These are phyloP conservation scores for Takakia lepidozioides DNA, from an alignment of 225 moss, liverwort and hornwort genomes.

Conservation along the genomic window DNA sequence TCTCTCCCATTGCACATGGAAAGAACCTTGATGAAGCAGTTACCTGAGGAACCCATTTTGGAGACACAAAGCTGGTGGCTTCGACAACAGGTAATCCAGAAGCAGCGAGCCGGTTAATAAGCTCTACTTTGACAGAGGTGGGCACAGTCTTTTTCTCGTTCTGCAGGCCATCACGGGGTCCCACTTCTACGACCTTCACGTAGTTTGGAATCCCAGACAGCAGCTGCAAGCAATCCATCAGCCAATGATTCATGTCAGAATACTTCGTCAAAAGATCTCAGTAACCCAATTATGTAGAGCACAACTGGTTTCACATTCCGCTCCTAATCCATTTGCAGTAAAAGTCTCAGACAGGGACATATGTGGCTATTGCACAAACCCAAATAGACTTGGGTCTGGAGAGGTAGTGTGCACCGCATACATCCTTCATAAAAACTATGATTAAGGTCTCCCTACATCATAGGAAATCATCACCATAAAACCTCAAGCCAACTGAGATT, in stretches of 20 bases:
- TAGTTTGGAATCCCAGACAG: slow-evolving; percentile 64
- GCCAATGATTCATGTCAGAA: background rate
- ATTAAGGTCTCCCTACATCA: no score
- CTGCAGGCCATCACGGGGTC: slow-evolving; percentile 91
- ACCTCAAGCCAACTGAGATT: no score
- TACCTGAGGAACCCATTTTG: slow-evolving; percentile 99
- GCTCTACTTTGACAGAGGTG: slow-evolving; percentile 80
- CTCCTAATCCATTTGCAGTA: no score
- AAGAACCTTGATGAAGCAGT: no score
- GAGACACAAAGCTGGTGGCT: slow-evolving; percentile 99
- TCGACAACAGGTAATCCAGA: slow-evolving; percentile 89
- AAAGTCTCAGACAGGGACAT: no score
- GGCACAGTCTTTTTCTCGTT: slow-evolving; percentile 79
- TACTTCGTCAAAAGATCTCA: background rate
- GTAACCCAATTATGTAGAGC: background rate
- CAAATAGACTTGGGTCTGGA: no score
- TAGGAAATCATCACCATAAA: no score
- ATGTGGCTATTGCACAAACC: no score
- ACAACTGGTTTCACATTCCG: background rate
- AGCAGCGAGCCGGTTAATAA: slow-evolving; percentile 68
- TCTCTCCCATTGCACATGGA: no score
- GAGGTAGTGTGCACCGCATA: no score
- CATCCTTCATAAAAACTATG: no score
- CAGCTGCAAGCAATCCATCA: slow-evolving; percentile 28
- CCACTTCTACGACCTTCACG: slow-evolving; percentile 97